phyloP scores from a whole-genome alignment of 768 basidiomycete genomes.

The Tulasnella sp. region DNA sequence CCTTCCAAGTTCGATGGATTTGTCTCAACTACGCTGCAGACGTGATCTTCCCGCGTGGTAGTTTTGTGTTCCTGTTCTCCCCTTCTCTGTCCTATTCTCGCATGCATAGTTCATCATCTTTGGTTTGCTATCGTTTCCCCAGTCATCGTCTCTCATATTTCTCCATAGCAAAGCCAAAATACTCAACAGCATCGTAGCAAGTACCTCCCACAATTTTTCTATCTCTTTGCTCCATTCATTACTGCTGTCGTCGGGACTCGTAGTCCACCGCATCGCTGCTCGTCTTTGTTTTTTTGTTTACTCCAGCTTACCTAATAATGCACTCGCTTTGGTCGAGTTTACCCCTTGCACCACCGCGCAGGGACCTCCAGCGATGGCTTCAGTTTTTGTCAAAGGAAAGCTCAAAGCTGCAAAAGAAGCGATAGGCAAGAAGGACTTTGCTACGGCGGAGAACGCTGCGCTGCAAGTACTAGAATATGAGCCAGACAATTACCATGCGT shows the following conservation, averaged over 20 bases:
- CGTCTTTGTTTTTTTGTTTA: not conserved
- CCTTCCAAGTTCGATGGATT: conserved; percentile 9
- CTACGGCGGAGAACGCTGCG: conserved; percentile 57
- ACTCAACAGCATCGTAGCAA: not conserved
- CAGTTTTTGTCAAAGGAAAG: conserved; percentile 52
- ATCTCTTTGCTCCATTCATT: not conserved
- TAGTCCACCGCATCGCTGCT: not conserved
- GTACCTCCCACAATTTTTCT: not conserved
- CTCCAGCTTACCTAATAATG: not conserved
- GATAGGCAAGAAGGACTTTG: conserved; percentile 66
- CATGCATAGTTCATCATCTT: not conserved
- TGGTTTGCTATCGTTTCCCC: not conserved
- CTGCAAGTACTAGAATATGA: conserved; percentile 61
- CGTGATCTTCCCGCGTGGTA: not conserved
- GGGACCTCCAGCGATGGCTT: conserved; percentile 19
- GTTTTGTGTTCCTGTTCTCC: not conserved
- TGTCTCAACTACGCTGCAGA: not conserved
- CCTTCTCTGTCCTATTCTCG: not conserved
- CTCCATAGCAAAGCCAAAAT: not conserved
- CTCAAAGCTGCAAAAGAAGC: conserved; percentile 74
- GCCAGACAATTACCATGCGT: conserved; percentile 77
- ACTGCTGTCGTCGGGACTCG: not conserved
- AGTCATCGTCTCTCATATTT: not conserved
- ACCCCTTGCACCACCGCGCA: not conserved
- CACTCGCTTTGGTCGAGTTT: not conserved